Evolutionary conservation across 169 alveolate species (phyloP).

Genomic region (Eimeria sp.): DNA sequence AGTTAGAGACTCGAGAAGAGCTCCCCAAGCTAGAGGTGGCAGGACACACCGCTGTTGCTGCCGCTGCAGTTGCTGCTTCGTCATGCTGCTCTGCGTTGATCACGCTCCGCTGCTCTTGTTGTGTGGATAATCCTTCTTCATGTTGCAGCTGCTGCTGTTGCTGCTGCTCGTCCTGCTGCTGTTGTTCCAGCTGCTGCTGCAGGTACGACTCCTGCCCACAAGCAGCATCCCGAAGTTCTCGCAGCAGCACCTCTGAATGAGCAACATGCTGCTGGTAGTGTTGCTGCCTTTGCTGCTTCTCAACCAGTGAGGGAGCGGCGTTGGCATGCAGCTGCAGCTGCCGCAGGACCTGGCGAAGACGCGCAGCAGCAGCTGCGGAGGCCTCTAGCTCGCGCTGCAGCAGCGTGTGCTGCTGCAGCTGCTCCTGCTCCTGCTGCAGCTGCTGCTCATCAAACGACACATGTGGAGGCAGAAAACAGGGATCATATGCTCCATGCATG

Average conservation of each 20-base stretch:
- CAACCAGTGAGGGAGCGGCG: slow-evolving; percentile 68
- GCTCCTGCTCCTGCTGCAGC: slow-evolving; percentile 58
- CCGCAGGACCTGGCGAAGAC: slow-evolving; percentile 9
- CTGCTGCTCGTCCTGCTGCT: neutral
- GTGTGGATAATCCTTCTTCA: too few species aligned
- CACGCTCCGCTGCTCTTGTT: neutral
- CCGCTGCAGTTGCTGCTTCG: neutral
- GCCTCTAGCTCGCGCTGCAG: slow-evolving; percentile 25
- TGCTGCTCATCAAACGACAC: slow-evolving; percentile 4
- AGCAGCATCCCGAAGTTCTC: slow-evolving; percentile 67
- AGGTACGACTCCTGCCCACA: slow-evolving; percentile 10
- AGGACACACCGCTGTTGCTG: too few species aligned
- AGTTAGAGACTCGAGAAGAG: too few species aligned
- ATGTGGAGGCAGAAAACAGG: neutral
- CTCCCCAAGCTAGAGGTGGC: too few species aligned
- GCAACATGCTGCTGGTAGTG: neutral
- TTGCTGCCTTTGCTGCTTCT: slow-evolving; percentile 49
- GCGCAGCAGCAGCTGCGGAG: slow-evolving; percentile 42
- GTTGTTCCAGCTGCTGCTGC: slow-evolving; percentile 54
- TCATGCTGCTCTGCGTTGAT: neutral
- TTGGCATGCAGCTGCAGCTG: slow-evolving; percentile 53
- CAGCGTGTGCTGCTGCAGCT: too few species aligned
- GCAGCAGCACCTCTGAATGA: slow-evolving; percentile 1
- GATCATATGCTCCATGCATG: neutral
- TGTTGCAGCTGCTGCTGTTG: neutral